phyloP scores from a whole-genome alignment of 495 filamentous ascomycete genomes.

The Thermothielavioides terrestris region DNA sequence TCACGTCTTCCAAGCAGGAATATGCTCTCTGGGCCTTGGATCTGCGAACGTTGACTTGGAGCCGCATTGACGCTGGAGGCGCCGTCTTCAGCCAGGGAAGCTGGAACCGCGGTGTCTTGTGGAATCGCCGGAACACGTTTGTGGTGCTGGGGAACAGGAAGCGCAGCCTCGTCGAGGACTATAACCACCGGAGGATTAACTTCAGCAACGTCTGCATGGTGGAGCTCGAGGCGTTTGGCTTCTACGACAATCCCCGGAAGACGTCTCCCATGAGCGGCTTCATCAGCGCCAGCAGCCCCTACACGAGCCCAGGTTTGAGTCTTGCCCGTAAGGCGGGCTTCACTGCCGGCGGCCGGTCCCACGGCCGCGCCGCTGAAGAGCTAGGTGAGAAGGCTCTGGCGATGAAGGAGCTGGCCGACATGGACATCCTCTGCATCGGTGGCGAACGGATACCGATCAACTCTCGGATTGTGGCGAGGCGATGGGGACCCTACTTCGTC shows the following conservation, averaged over 20 bases:
- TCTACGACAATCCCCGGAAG: constrained; percentile 87
- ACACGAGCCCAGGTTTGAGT: constrained; percentile 40
- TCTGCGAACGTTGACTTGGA: constrained; percentile 79
- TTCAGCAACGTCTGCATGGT: constrained; percentile 95
- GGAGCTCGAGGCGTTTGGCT: constrained; percentile 90
- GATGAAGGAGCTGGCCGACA: constrained; percentile 82
- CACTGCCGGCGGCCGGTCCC: constrained; percentile 58
- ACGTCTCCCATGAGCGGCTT: constrained; percentile 69
- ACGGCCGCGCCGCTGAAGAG: constrained; percentile 66
- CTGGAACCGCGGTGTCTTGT: constrained; percentile 91
- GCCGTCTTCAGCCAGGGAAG: constrained; percentile 90
- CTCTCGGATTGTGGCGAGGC: constrained; percentile 71
- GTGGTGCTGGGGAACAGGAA: constrained; percentile 91
- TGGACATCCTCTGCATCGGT: constrained; percentile 86
- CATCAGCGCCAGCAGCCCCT: constrained; percentile 68
- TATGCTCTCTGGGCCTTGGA: constrained; percentile 97
- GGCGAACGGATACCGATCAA: constrained; percentile 92
- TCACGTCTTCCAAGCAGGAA: constrained; percentile 96
- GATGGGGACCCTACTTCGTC: constrained; percentile 94
- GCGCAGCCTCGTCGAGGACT: constrained; percentile 91
- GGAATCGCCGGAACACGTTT: constrained; percentile 87
- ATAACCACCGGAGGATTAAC: constrained; percentile 95
- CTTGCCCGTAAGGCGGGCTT: constrained; percentile 53
- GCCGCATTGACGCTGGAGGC: constrained; percentile 90
- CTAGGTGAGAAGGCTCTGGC: constrained; percentile 72